Evolutionary conservation across 805 yeast species (phyloP), one percentile per base, ranked within the genome.

Genomic region (Barnettozyma vustinii): DNA sequence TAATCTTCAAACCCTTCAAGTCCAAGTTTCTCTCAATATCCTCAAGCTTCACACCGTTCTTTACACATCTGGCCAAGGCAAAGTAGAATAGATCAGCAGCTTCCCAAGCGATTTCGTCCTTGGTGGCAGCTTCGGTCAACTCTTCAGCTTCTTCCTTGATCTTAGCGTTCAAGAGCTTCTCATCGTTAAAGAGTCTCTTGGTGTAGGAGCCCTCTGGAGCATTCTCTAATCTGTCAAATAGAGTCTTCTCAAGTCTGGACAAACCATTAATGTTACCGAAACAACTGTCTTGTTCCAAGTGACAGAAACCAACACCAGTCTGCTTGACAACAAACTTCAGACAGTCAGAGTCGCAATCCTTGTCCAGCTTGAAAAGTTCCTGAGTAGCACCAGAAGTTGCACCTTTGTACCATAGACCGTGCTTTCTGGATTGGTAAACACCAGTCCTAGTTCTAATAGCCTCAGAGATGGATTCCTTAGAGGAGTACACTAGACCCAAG

Each of bases 201-300:
- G 99, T 92, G 71, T 94, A 94, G n/a, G 97, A 91, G 1, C 96
- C 97, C 55, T 75, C 87, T 18, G 96, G 96, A 2, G 98, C 95
- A 59, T 73, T 71, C 12, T 56, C 63, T 47, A 76, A 69, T 63
- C 99, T 80, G 40, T 79, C 76, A 21, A 69, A 64, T 50, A 94
- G 75, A 5, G 88, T 80, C 46, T 70, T 63, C 61, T 91, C 95
- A 53, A 94, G 74, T 52, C 77, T 76, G 12, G 77, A 64, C 44
- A 92, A 68, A 1, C 98, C 98, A 7, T 62, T 57, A 39, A 81
- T 75, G 35, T 74, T 69, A 40, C 94, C 87, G 68, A 94, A 94
- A 65, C 99, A 94, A 10, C 96, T 80, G 55, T 76, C 73, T 37
- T 83, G 81, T 49, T 84, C 81, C 65, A 84, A 75, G 77, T 94